Evolutionary conservation across 1,284 basidiomycete genomes (phyloP), one percentile per base, ranked within the genome.

Genomic region (Microstroma glucosiphilum): DNA sequence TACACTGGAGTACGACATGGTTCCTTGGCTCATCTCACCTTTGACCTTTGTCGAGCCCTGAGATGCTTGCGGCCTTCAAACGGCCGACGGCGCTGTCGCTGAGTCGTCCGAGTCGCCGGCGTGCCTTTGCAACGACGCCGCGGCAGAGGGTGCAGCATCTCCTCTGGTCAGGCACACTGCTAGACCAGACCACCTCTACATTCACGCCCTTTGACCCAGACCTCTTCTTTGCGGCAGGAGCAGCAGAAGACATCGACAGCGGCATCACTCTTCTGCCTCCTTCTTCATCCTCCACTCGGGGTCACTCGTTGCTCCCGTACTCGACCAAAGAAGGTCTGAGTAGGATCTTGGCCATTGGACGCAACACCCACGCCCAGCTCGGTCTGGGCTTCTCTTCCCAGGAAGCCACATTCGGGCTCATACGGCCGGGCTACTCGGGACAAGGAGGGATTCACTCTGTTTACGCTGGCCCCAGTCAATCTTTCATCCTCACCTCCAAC

Each of bases 321-420:
- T 25, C 21, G 21, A 54, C 51, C 21, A 54, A 6, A 19, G 51
- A 54, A 15, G 21, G 51, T 26, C 51, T 54, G 17, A 19, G 21
- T 17, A 19, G 51, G 15, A 15, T 54, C 17, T 25, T 54, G 21
- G 13, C 61, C 15, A 49, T 65, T 25, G 63, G 63, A 2, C 23
- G 63, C 4, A 65, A 65, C 43, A 62, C 63, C 19, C 51, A 40
- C 46, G 63, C 41, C 4, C 54, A 65, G 54, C 55, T 65, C 25
- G 63, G 63, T 17, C 46, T 58, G 19, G 63, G 63, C 15, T 65
- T 64, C 46, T 25, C 63, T 23, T 58, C 56, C 41, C 59, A 65
- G 21, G 63, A 65, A 49, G 56, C 53, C 12, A 65, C 63, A 11
- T 65, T 63, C 42, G 63, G 63, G 43, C 51, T 65, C 37, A 53